Conservation (phyloP, 2,329 filamentous ascomycete species). For the Trichophyton simii region DNA sequence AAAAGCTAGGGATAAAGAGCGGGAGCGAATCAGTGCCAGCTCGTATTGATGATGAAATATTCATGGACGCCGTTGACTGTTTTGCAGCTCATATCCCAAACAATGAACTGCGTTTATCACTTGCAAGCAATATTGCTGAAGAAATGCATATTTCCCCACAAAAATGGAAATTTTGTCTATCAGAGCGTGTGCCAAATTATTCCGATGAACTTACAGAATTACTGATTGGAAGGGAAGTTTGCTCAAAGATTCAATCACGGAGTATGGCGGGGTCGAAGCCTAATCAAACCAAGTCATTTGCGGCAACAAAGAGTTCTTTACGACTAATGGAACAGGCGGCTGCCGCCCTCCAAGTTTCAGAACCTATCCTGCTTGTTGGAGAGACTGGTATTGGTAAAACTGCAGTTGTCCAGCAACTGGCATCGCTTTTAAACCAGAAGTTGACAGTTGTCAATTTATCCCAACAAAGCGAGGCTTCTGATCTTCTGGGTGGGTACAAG, state of each 20-base stretch:
- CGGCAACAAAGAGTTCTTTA: constrained; percentile 74
- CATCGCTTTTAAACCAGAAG: constrained; percentile 69
- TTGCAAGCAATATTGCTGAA: constrained; percentile 57
- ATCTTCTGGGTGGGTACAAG: constrained; percentile 91
- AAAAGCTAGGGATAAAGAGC: constrained; percentile 46
- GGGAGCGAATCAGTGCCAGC: constrained; percentile 61
- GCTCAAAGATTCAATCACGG: constrained; percentile 45
- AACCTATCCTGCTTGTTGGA: constrained; percentile 88
- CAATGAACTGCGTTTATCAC: constrained; percentile 43
- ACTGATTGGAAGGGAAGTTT: constrained; percentile 52
- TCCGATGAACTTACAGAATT: constrained; percentile 49
- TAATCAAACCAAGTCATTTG: constrained; percentile 50
- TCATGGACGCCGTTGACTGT: constrained; percentile 85
- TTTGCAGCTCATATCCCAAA: constrained; percentile 73
- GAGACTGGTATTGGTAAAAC: constrained; percentile 99
- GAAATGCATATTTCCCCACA: constrained; percentile 79
- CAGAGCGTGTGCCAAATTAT: constrained; percentile 58
- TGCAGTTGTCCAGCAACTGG: constrained; percentile 85
- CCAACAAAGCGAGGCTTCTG: constrained; percentile 94
- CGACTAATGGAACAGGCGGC: constrained; percentile 79
- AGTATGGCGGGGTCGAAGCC: constrained; percentile 29
- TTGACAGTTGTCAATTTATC: constrained; percentile 90
- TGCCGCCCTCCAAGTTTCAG: constrained; percentile 66
- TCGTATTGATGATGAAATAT: constrained; percentile 65
- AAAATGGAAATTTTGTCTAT: constrained; percentile 63